Evolutionary conservation across 2,329 filamentous ascomycete species (phyloP).

Genomic region (Aspergillus neoniger): DNA sequence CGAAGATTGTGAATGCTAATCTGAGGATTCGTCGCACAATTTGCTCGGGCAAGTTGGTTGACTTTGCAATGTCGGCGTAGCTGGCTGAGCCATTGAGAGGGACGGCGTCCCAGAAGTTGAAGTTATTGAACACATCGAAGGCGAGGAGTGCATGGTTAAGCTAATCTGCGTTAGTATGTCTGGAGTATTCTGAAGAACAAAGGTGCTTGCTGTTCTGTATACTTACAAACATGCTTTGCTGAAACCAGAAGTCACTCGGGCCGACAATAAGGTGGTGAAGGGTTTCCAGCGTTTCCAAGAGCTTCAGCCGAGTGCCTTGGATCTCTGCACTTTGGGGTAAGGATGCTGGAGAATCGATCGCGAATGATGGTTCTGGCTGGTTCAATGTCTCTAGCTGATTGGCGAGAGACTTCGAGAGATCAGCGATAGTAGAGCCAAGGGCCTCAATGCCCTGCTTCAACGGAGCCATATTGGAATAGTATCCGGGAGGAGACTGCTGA

Average conservation of each 20-base stretch:
- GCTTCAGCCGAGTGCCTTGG: not conserved
- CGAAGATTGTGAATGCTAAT: not conserved
- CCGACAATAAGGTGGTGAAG: not conserved
- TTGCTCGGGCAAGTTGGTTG: not conserved
- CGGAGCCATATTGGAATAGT: not conserved
- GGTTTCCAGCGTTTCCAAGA: not conserved
- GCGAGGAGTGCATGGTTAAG: not conserved
- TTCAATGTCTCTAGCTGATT: not conserved
- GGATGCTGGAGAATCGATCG: not conserved
- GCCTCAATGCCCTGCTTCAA: not conserved
- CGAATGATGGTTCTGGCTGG: not conserved
- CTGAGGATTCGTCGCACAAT: slow-evolving; percentile 1
- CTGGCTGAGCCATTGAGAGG: not conserved
- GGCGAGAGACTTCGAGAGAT: not conserved
- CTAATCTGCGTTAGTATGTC: not conserved
- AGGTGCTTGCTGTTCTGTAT: too few relatives aligned
- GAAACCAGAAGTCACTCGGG: not conserved
- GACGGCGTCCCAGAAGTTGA: not conserved
- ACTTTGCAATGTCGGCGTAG: not conserved
- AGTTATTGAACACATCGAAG: not conserved
- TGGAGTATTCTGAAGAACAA: not conserved
- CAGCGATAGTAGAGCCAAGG: not conserved
- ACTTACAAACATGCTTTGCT: not conserved
- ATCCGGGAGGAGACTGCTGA: not conserved
- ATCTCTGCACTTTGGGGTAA: not conserved